Conservation (phyloP, 2,329 filamentous ascomycete species). For the Zasmidium citrigriseum region DNA sequence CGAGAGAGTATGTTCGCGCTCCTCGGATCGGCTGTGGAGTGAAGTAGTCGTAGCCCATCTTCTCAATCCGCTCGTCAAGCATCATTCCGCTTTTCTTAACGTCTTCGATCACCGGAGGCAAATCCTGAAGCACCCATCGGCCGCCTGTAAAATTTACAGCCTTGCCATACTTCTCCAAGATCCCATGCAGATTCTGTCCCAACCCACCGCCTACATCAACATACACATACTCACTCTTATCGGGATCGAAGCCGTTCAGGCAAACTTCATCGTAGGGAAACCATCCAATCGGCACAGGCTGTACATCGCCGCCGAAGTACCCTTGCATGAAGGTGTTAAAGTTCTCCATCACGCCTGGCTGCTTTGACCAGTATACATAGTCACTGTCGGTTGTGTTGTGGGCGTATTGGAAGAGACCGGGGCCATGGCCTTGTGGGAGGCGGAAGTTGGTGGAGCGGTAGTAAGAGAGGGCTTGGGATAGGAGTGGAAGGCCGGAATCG, state of each 20-base stretch:
- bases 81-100: not conserved
- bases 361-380: constrained; percentile 18
- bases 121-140: constrained; percentile 17
- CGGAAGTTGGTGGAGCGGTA: constrained; percentile 14
- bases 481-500: constrained; percentile 12
- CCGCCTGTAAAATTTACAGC: constrained; percentile 7
- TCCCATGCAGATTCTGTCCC: constrained; percentile 14
- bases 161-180: constrained; percentile 12
- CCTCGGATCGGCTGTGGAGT: constrained; percentile 8
- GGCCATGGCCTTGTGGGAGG: constrained; percentile 6
- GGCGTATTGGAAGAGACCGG: constrained; percentile 18
- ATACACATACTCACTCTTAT: constrained; percentile 20
- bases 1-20: constrained; percentile 6
- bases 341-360: constrained; percentile 21
- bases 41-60: constrained; percentile 15
- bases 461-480: constrained; percentile 14
- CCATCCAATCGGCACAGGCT: constrained; percentile 10
- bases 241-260: constrained; percentile 16
- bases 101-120: constrained; percentile 15
- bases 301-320: constrained; percentile 10
- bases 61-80: constrained; percentile 3
- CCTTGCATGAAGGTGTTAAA: constrained; percentile 23
- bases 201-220: constrained; percentile 23
- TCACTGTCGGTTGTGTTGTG: constrained; percentile 14
- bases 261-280: constrained; percentile 18